A percentile compares a stretch with the other conserved stretches of the same genome.
These are phyloP conservation scores for Knufia petricola DNA, from an alignment of 2,329 filamentous ascomycete species.

Conservation along the genomic window DNA sequence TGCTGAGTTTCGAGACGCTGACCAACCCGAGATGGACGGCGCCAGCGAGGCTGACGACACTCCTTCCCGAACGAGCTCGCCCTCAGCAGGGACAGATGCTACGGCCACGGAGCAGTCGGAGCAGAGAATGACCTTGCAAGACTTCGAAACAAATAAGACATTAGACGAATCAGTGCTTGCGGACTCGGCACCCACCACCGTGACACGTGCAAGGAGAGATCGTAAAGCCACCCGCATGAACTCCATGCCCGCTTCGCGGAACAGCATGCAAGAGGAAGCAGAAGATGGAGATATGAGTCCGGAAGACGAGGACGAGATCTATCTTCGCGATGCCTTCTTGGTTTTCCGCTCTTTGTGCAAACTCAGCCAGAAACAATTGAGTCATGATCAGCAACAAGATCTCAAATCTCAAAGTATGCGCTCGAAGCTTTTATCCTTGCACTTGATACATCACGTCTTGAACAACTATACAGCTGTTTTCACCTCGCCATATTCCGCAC, in stretches of 20 bases:
- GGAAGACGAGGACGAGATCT: slow-evolving; percentile 76
- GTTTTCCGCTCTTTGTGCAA: slow-evolving; percentile 98
- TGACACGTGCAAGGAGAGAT: slow-evolving; percentile 47
- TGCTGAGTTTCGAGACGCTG: slow-evolving; percentile 15
- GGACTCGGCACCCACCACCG: slow-evolving; percentile 58
- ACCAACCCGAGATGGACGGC: slow-evolving; percentile 27
- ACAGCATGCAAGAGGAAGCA: slow-evolving; percentile 28
- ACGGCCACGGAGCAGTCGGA: slow-evolving; percentile 35
- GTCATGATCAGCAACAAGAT: slow-evolving; percentile 85
- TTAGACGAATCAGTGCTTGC: slow-evolving; percentile 57
- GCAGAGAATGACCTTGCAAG: slow-evolving; percentile 57
- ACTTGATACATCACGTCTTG: slow-evolving; percentile 87
- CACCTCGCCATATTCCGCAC: slow-evolving; percentile 81
- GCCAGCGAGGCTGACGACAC: slow-evolving; percentile 19
- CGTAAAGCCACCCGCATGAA: slow-evolving; percentile 35
- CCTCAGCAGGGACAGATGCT: slow-evolving; percentile 27
- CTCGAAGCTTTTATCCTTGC: slow-evolving; percentile 87
- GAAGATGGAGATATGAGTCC: slow-evolving; percentile 32
- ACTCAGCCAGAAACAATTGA: slow-evolving; percentile 81
- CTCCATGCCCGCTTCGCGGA: slow-evolving; percentile 34
- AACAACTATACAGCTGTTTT: slow-evolving; percentile 92
- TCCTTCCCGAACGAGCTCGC: neutral
- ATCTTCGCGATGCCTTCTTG: slow-evolving; percentile 91
- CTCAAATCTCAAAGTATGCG: slow-evolving; percentile 92
- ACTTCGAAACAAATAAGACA: slow-evolving; percentile 57